phyloP scores from a whole-genome alignment of 805 yeast species.

The Yamadazyma olivae region DNA sequence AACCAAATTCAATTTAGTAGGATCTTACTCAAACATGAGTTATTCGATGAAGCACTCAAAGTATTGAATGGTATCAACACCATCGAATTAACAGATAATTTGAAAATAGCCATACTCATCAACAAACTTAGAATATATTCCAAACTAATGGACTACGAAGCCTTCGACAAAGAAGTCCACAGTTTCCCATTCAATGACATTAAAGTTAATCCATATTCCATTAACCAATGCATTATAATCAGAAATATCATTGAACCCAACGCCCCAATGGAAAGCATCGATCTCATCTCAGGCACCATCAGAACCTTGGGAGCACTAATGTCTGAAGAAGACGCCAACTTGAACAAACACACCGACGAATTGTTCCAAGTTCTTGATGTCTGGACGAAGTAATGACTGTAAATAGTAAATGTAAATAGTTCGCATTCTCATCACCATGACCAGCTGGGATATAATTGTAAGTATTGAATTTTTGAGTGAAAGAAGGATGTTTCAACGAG shows the following conservation, averaged over 20 bases:
- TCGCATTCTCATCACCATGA: too few relatives aligned
- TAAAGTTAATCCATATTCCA: slow-evolving; percentile 30
- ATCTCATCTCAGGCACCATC: too few relatives aligned
- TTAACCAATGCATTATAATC: slow-evolving; percentile 29
- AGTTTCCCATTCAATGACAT: slow-evolving; percentile 30
- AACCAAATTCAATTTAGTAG: slow-evolving; percentile 27
- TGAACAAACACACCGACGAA: neutral
- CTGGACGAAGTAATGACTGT: too few relatives aligned
- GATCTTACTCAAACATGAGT: slow-evolving; percentile 26
- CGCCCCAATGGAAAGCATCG: too few relatives aligned
- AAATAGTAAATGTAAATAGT: too few relatives aligned
- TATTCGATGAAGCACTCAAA: slow-evolving; percentile 20
- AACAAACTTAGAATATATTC: slow-evolving; percentile 22
- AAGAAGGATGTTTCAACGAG: too few relatives aligned
- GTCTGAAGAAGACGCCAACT: neutral
- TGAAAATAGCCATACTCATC: slow-evolving; percentile 24
- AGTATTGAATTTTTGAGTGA: slow-evolving; percentile 23
- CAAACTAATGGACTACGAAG: slow-evolving; percentile 16
- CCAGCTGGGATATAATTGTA: slow-evolving; percentile 1
- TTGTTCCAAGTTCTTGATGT: neutral
- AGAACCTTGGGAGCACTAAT: too few relatives aligned
- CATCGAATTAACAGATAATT: slow-evolving; percentile 23
- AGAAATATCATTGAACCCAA: too few relatives aligned
- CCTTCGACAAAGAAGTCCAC: slow-evolving; percentile 18
- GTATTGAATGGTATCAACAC: slow-evolving; percentile 16